These are phyloP conservation scores for Penicillium sp. DNA, from an alignment of 2,329 filamentous ascomycete genomes.

Conservation along the genomic window DNA sequence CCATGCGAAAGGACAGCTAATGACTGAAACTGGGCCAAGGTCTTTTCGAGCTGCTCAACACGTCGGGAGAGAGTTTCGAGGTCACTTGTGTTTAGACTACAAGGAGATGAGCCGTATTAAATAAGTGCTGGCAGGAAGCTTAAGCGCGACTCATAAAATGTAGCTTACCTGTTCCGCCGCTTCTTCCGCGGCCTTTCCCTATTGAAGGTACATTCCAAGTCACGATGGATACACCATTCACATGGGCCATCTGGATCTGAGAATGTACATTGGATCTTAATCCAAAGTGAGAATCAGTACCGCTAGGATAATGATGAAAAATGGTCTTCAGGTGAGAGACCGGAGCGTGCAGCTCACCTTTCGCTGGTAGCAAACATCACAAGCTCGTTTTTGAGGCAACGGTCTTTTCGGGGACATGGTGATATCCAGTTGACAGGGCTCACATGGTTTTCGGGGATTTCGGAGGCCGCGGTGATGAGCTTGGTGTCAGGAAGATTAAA, in stretches of 20 bases:
- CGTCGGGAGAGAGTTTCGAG: slow-evolving; percentile 9
- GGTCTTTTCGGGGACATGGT: slow-evolving; percentile 12
- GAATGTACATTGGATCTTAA: slow-evolving; percentile 14
- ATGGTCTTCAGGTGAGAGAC: not conserved
- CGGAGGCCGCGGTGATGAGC: slow-evolving; percentile 7
- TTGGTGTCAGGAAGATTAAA: no score
- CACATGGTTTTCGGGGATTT: slow-evolving; percentile 3
- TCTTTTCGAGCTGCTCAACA: slow-evolving; percentile 13
- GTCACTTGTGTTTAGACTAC: slow-evolving; percentile 3
- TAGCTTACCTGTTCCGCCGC: slow-evolving; percentile 7
- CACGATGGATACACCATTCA: slow-evolving; percentile 16
- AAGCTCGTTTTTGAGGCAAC: slow-evolving; percentile 14
- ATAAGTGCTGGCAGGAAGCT: no score
- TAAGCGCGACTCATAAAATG: no score
- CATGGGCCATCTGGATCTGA: slow-evolving; percentile 12
- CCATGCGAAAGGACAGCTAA: not conserved
- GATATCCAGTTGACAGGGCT: not conserved
- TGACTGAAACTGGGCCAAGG: not conserved
- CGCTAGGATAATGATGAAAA: not conserved
- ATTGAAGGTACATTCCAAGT: slow-evolving; percentile 17
- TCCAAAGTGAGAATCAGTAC: not conserved
- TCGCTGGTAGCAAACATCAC: slow-evolving; percentile 16
- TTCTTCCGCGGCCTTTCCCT: slow-evolving; percentile 15
- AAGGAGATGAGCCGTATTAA: not conserved
- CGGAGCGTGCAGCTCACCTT: slow-evolving; percentile 2